Base-by-base conservation (phyloP, 1,284 basidiomycete genomes). In the Mycosarcoma maydis region DNA sequence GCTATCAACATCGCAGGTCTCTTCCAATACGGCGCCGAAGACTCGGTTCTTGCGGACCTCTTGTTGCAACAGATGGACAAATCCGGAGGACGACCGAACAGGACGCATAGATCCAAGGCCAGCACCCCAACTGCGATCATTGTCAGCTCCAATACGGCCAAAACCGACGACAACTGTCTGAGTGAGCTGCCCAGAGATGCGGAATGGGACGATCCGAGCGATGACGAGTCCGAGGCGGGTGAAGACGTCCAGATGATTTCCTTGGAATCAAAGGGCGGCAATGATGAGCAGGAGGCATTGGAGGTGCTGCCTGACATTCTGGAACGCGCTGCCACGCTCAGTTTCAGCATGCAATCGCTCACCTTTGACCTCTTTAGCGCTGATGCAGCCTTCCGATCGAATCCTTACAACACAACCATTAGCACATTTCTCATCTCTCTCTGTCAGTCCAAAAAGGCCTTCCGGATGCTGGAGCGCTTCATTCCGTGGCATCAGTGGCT, bases 11-110 rank as follows among this genome's bases (percentile, higher is more conserved):
- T 97, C 17, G 86, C 88, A 4, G 87, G 90, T 0, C 82, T 96
- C 13, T 85, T 97, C 71, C 93, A 98, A 83, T 97, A 94, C 75
- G 94, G 94, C 24, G 85, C 88, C n/a, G 86, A 88, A 1, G 86
- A 85, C 11, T 89, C 91, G 3, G 82, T 92, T 3, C 83, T 97
- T 29, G 86, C 54, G 0, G 47, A 60, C 26, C 47, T 60, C 6
- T 10, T 64, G 37, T 47, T 60, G 20, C 53, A 59, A 20, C 57
- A 59, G 22, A 23, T 37, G 20, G 44, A 19, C 22, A 66, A 67
- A 48, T 48, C 54, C 1, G 46, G 23, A 13, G 41, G 38, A 27
- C 56, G 54, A 7, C 14, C 36, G 3, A 82, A 42, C 54, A 82
- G 43, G 54, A 76, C 43, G 61, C 75, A 50, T 68, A 78, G 47